Evolutionary conservation across 331 rosid genomes (phyloP), one percentile per base, ranked within the genome.

Genomic region (Malus hybrid): DNA sequence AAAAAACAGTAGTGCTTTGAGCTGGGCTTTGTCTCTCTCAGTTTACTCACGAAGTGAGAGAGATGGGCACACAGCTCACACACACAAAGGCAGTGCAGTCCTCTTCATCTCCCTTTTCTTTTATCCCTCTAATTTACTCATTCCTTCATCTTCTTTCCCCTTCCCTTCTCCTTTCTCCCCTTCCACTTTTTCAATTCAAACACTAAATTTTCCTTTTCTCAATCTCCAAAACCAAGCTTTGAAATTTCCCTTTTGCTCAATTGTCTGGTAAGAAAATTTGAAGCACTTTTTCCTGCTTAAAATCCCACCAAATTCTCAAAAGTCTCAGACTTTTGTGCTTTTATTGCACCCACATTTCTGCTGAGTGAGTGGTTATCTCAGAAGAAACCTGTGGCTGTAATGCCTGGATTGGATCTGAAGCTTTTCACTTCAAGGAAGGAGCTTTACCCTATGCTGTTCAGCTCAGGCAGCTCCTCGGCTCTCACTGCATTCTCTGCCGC

Each of bases 361-460:
- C 10, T 57, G 14, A 72, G 67, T 72, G 54, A 19, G 19, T 52
- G 59, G 20, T 18, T 8, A n/a, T 22, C 66, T 57, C 44, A 62
- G 34, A 14, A 59, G 67, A 57, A 72, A 57, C 4, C 44, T 80
- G 33, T 66, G 46, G 46, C 46, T 24, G 24, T 24, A 46, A 59
- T 76, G 70, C 31, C 60, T 24, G 81, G 84, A 81, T 81, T 71
- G 81, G 84, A 81, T 81, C 81, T 71, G 78, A 76, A 75, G 77
- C 61, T 12, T 2, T 65, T 66, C 52, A 20, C 55, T 6, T 67
- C 55, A 39, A 64, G 63, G 22, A 71, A 9, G 56, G 52, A 65
- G 73, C 73, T 78, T 34, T 63, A 32, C 65, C 65, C 65, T 62
- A 5, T 10, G 80, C 80, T 39, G 19, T 44, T 63, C 63, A 70